Evolutionary conservation across 2,329 filamentous ascomycete species (phyloP).

Genomic region (Beauveria sp.): DNA sequence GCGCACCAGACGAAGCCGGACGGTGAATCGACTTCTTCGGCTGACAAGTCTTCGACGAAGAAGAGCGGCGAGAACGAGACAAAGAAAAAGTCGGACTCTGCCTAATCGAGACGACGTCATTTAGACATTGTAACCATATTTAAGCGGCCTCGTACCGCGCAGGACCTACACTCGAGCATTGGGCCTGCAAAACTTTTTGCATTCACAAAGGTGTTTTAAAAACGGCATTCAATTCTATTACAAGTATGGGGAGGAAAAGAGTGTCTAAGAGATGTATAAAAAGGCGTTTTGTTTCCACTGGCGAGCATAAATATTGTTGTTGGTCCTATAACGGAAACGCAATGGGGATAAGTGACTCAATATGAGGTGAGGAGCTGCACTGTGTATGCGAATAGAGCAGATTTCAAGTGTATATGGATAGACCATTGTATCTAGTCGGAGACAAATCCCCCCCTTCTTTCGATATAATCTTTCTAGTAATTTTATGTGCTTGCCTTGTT

Average conservation of each 20-base stretch:
- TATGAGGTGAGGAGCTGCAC: neutral
- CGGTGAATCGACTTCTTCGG: constrained; percentile 17
- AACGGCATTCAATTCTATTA: neutral
- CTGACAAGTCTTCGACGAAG: constrained; percentile 8
- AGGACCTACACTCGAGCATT: neutral
- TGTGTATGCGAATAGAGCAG: neutral
- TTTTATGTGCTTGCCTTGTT: neutral
- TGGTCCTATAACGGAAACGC: neutral
- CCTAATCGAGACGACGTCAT: neutral
- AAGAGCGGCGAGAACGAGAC: constrained; percentile 18
- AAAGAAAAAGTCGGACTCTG: constrained; percentile 14
- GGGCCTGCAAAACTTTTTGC: neutral
- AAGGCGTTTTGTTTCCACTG: constrained; percentile 6
- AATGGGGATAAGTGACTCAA: neutral
- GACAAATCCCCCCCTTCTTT: neutral
- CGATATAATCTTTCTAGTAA: neutral
- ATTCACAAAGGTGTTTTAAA: constrained; percentile 12
- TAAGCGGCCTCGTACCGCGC: neutral
- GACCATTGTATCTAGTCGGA: constrained; percentile 3
- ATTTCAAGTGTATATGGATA: constrained; percentile 9
- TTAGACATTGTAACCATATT: constrained; percentile 6
- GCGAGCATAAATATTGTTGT: neutral
- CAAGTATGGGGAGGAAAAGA: neutral
- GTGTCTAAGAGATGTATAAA: neutral
- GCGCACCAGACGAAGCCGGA: constrained; percentile 38